phyloP scores from a whole-genome alignment of 768 basidiomycete species.

The Lepiota venenata region DNA sequence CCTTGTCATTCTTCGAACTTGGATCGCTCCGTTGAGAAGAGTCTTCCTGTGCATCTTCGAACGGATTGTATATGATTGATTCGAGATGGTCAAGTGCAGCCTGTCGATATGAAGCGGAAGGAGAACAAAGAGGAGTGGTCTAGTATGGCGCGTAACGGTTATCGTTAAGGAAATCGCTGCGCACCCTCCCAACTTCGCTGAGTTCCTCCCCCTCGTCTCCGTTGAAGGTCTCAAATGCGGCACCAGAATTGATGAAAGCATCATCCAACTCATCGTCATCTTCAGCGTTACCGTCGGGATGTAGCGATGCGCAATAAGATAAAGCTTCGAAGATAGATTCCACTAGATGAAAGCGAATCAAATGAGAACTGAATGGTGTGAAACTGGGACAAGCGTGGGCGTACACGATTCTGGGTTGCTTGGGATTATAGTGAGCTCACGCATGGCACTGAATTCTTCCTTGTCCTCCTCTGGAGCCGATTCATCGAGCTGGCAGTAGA shows the following conservation, averaged over 20 bases:
- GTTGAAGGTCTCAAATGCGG: conserved; percentile 49
- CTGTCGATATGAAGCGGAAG: conserved; percentile 34
- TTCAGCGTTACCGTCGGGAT: conserved; percentile 60
- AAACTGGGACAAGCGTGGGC: conserved; percentile 25
- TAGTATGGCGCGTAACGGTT: conserved; percentile 85
- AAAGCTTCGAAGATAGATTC: conserved; percentile 86
- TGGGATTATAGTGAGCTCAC: conserved; percentile 80
- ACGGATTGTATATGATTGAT: conserved; percentile 68
- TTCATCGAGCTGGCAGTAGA: conserved; percentile 96
- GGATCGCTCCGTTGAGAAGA: background rate
- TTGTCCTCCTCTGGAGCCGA: conserved; percentile 30
- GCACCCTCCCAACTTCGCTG: conserved; percentile 89
- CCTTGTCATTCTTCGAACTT: conserved; percentile 6
- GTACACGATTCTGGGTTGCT: conserved; percentile 52
- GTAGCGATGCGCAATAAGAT: conserved; percentile 79
- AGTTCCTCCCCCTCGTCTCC: conserved; percentile 70
- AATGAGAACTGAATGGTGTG: background rate
- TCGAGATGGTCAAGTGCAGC: conserved; percentile 82
- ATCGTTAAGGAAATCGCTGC: conserved; percentile 81
- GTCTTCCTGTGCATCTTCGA: conserved; percentile 12
- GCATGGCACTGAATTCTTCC: conserved; percentile 50
- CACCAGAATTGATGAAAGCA: conserved; percentile 50
- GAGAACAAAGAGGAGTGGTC: conserved; percentile 34
- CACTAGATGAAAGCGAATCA: conserved; percentile 40
- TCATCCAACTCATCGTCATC: conserved; percentile 54